Base-by-base conservation (phyloP, 345 rosid genomes). In the Hibiscus syriacus region DNA sequence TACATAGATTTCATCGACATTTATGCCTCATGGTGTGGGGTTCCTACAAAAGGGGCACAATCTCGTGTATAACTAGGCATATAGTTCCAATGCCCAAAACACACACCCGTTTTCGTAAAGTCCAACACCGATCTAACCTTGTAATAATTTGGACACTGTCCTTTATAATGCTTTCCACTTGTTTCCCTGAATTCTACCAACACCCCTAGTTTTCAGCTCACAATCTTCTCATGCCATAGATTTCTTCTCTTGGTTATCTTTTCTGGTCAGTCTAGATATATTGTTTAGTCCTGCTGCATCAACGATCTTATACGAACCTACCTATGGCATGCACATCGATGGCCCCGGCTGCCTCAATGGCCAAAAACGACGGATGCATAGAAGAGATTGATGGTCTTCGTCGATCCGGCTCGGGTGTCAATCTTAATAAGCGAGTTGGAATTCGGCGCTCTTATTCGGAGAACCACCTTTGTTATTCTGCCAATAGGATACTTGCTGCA, bases 381-480 rank as follows among this genome's bases (percentile, higher is more conserved):
- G 89, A 87, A 61, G 89, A 85, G 55, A 81, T 77, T 39, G 58
- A 45, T 0, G 90, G 90, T 11, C 86, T 90, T 14, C 77, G 73
- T 23, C 78, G 83, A 65, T 87, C 98, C 36, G 64, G 73, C 2
- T 90, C 94, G 0, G 63, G 81, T 59, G 83, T 76, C 32, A 85
- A 87, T 62, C 83, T 88, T 30, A 56, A 72, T 16, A 81, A 74
- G 19, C 70, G 70, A 77, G 66, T 76, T 4, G 67, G 72, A 8
- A 79, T 93, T 43, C 78, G 60, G 12, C 80, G 96, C 73, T 90
- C 92, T 5, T 66, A 63, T 55, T 93, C 96, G 0, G 92, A 90
- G 23, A 84, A 81, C 70, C 92, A 83, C 53, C 81, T 93, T 54
- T 88, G 82, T 69, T 64, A 64, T 53, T 75, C 85, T 8, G 55